Evolutionary conservation across 768 basidiomycete genomes (phyloP), one percentile per base, ranked within the genome.

Genomic region (Gloeophyllum trabeum): DNA sequence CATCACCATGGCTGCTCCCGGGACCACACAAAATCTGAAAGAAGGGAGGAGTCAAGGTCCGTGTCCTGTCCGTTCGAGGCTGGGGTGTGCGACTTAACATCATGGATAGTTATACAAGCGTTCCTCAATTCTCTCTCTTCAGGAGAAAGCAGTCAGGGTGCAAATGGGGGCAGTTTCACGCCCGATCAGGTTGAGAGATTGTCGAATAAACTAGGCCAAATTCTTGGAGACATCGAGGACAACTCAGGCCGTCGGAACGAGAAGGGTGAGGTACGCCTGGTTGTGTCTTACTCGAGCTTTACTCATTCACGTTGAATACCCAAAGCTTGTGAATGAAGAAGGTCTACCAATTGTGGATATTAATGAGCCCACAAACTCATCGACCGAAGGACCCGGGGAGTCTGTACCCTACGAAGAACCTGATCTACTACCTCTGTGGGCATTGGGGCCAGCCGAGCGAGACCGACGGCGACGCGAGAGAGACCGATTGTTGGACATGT

Each of bases 301-400:
- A n/a, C n/a, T n/a, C 35, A 28, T n/a, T 36, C 28, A 7, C 39
- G 39, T 36, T 45, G 48, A 38, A n/a, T 7, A 21, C 35, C 20
- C 51, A 5, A 46, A 87, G 84, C 64, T 80, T 41, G 50, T 81
- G 30, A 83, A 82, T 51, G 82, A 86, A 51, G 84, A 89, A 38
- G 84, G 83, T 3, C 70, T 84, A 28, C 85, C 85, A 7, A 80
- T 89, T 47, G 66, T 87, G 46, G 86, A 89, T 26, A 79, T 89
- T 43, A 71, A 69, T 23, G 86, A 89, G 52, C 76, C 75, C 32
- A 51, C 70, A 3, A 39, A 59, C 13, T 53, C 51, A 2, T 38
- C n/a, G 36, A 49, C 18, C 60, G 53, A 22, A 40, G 44, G n/a
- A 26, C 44, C 19, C 21, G 48, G 50, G n/a, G 41, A 41, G 18